Percentiles rank a stretch among this genome's conserved stretches.
Evolutionary conservation across 2,329 filamentous ascomycete genomes (phyloP).

Genomic region (Pestalotiopsis sp.): DNA sequence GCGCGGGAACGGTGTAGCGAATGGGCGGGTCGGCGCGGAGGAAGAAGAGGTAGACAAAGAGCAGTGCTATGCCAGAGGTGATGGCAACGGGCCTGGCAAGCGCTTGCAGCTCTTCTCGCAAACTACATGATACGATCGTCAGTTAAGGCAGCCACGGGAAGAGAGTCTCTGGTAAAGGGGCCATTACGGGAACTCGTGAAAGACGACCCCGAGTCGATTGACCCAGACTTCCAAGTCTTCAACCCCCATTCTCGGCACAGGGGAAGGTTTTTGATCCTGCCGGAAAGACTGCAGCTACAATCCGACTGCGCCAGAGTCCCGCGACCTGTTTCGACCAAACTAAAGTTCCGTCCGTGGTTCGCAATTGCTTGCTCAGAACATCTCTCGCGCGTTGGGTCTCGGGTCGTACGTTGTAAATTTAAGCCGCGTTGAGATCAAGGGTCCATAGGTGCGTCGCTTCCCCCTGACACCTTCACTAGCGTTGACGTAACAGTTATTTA

Average conservation of each 20-base stretch:
- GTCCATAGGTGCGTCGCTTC: background rate
- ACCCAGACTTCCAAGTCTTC: constrained; percentile 28
- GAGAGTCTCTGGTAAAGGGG: background rate
- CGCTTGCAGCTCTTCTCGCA: constrained; percentile 18
- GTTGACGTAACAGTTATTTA: background rate
- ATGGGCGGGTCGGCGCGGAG: constrained; percentile 41
- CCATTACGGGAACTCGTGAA: constrained; percentile 26
- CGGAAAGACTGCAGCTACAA: too few species aligned
- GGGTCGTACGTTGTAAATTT: constrained; percentile 2
- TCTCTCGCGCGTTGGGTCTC: background rate
- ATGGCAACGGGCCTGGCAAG: constrained; percentile 19
- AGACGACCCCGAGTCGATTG: constrained; percentile 21
- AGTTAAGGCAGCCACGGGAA: background rate
- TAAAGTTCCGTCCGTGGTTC: too few species aligned
- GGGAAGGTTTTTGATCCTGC: background rate
- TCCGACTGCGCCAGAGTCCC: too few species aligned
- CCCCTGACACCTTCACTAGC: background rate
- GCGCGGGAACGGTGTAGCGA: constrained; percentile 61
- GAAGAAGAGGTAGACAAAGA: constrained; percentile 20
- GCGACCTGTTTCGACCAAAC: too few species aligned
- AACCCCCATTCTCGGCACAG: constrained; percentile 22
- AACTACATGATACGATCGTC: constrained; percentile 15
- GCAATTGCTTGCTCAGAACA: background rate
- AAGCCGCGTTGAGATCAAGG: background rate
- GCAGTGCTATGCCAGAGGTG: constrained; percentile 20